Base-by-base conservation (phyloP, 495 filamentous ascomycete species). In the Aspergillus incahuasiensis region DNA sequence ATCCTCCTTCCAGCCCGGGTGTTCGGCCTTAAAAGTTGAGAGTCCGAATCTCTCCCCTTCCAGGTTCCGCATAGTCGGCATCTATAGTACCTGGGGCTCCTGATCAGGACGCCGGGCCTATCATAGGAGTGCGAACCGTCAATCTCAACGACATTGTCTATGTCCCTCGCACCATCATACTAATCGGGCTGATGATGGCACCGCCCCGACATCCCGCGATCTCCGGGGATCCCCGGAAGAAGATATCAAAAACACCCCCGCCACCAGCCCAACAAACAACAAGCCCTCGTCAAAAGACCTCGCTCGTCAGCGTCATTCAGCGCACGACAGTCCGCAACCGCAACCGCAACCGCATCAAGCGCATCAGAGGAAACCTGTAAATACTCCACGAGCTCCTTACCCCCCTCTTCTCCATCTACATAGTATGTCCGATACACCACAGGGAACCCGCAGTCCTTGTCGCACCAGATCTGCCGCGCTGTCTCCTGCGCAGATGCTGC, bases 371-470 rank as follows among this genome's bases (percentile, higher is more conserved):
- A 28, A 3, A 28, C 25, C 4, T 8, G 25, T 28, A 8, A 4
- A 28, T 28, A 28, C 25, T 52, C 21, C n/a, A 41, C 22, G 24
- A 58, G 46, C 20, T 46, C 47, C 25, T 52, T 41, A 24, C 55
- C 49, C 28, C 54, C 55, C 6, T 54, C 55, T 12, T 53, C 48
- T 4, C 52, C 25, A 30, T 16, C n/a, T n/a, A n/a, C 40, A 25
- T 63, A 63, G 20, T 59, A 41, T 12, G 60, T 63, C 28, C 56
- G 48, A 12, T 59, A 32, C 28, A 63, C 42, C 21, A 63, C 18
- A 1, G 53, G 49, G 30, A 15, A 13, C 7, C 18, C 19, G 3
- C 40, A 2, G 25, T 24, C 20, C 21, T 32, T 24, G 32, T 11
- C 30, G 16, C 21, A 20, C n/a, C 34, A 54, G 11, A 63, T 48